Evolutionary conservation across 2,329 filamentous ascomycete species (phyloP), one percentile per base, ranked within the genome.

Genomic region (Zopfia rhizophila): DNA sequence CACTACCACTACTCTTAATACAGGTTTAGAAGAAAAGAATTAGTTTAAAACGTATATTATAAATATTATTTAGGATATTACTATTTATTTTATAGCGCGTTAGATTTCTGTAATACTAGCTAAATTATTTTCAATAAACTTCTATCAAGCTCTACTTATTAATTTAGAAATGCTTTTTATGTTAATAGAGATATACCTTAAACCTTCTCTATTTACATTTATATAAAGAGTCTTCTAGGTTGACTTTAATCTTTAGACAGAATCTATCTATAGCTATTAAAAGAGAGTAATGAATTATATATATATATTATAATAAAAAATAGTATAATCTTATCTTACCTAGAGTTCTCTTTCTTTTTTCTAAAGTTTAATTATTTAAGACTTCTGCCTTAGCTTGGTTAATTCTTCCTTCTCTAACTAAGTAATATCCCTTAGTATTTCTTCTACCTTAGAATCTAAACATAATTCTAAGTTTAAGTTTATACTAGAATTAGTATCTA

Each of bases 341-440:
- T 35, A 50, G 30, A 50, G 18, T 25, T 45, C 18, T 13, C 47
- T 11, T 50, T 50, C 37, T n/a, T 36, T 50, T 22, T 37, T 36
- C 37, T 17, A 45, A 19, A 50, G 36, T 31, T 50, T 45, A 14
- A 22, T 7, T 4, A 13, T 50, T 21, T 41, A 17, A 19, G 13
- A 28, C 11, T 13, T 41, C 29, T 50, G 28, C 19, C 19, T 45
- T 17, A 37, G 41, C 27, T 51, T 59, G 21, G 48, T 46, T 23
- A 40, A 51, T 14, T 51, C 56, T 37, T 57, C 47, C 31, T 38
- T 37, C 37, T 33, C 45, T 11, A 55, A 45, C 19, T 43, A 18
- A 43, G 48, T 35, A 43, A 60, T 60, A 32, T 55, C 42, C 28
- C 38, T 42, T 35, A 60, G 33, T 39, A 55, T 57, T 30, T 50